Evolutionary conservation across 495 filamentous ascomycete genomes (phyloP).

Genomic region (Penicillium fimorum): DNA sequence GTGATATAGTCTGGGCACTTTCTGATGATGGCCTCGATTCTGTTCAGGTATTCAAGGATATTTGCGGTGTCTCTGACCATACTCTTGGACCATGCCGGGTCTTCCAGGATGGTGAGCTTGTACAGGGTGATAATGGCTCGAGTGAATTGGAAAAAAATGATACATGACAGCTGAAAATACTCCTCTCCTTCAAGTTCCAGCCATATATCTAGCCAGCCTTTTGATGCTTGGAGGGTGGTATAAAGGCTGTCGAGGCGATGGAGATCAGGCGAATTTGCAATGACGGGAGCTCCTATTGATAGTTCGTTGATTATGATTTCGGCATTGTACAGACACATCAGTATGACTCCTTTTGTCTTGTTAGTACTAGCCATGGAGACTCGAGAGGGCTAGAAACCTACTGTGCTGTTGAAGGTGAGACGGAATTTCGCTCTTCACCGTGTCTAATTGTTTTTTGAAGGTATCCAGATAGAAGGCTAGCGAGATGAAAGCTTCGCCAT

Average conservation of each 20-base stretch:
- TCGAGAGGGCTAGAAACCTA: conserved; percentile 20
- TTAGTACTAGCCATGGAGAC: neutral
- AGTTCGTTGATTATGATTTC: conserved; percentile 47
- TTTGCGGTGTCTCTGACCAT: conserved; percentile 33
- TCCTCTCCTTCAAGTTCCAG: conserved; percentile 29
- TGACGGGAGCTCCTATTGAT: conserved; percentile 26
- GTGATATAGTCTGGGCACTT: conserved; percentile 8
- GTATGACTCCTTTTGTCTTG: conserved; percentile 33
- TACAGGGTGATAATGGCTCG: conserved; percentile 42
- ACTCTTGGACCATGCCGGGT: conserved; percentile 36
- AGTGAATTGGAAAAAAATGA: conserved; percentile 42
- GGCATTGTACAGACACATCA: conserved; percentile 36
- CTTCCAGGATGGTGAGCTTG: conserved; percentile 40
- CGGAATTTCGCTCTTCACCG: conserved; percentile 35
- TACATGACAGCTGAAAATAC: conserved; percentile 36
- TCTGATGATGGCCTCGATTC: conserved; percentile 16
- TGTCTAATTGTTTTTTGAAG: conserved; percentile 44
- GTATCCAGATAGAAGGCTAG: conserved; percentile 43
- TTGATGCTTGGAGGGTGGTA: conserved; percentile 35
- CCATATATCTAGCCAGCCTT: conserved; percentile 40
- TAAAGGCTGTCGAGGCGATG: conserved; percentile 36
- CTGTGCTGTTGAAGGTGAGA: conserved; percentile 36
- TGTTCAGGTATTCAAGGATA: conserved; percentile 27
- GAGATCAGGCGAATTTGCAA: conserved; percentile 23
- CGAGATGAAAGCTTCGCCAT: conserved; percentile 20